phyloP scores from a whole-genome alignment of 345 rosid genomes.

The Pistacia vera region DNA sequence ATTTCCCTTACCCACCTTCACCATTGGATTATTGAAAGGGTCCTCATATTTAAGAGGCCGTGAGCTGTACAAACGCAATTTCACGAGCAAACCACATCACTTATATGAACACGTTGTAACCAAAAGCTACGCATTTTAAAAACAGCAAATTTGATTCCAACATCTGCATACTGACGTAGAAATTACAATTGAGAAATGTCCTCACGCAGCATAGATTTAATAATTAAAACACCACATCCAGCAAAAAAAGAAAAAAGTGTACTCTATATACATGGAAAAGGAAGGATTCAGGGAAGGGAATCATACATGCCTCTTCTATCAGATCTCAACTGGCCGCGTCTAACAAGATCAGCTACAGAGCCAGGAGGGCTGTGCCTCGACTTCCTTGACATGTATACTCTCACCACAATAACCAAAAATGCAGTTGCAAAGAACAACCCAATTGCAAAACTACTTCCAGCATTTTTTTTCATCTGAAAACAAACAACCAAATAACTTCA shows the following conservation, averaged over 20 bases:
- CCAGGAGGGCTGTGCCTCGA: conserved; percentile 55
- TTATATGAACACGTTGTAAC: background rate
- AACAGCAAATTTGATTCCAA: background rate
- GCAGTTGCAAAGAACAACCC: conserved; percentile 60
- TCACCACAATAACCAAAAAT: conserved; percentile 47
- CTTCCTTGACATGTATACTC: conserved; percentile 48
- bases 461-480: conserved; percentile 47
- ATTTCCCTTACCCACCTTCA: conserved; percentile 72
- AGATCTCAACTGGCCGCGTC: conserved; percentile 94
- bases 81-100: background rate
- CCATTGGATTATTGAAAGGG: conserved; percentile 90
- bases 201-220: background rate
- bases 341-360: conserved; percentile 91
- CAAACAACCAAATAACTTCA: background rate
- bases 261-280: background rate
- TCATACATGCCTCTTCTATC: conserved; percentile 99
- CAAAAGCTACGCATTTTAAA: background rate
- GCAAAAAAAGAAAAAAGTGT: background rate
- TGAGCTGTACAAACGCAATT: conserved; percentile 51
- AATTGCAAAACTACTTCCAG: conserved; percentile 38
- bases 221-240: background rate
- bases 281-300: conserved; percentile 26
- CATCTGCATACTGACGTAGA: background rate
- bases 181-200: background rate
- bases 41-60: conserved; percentile 82